phyloP scores from a whole-genome alignment of 1,284 basidiomycete genomes.

The Vanrija sp. region DNA sequence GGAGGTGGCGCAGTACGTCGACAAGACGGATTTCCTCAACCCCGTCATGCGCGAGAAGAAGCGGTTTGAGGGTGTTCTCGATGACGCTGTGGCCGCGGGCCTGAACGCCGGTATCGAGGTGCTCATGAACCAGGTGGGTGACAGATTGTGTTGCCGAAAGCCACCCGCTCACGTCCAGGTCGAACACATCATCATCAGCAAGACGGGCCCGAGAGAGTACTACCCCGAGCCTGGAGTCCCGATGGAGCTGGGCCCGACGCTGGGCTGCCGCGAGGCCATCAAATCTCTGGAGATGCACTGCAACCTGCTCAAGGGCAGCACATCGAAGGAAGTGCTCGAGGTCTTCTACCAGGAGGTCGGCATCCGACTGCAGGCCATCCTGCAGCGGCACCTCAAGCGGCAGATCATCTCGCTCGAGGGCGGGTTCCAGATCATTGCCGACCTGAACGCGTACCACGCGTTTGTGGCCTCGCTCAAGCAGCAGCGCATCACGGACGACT shows the following conservation, averaged over 20 bases:
- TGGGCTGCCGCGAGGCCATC: conserved; percentile 80
- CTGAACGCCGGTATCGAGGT: conserved; percentile 93
- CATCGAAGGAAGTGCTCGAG: conserved; percentile 91
- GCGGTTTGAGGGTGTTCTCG: conserved; percentile 82
- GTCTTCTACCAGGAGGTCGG: conserved; percentile 98
- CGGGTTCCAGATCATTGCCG: conserved; percentile 88
- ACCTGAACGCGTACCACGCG: conserved; percentile 85
- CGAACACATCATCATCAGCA: conserved; percentile 81
- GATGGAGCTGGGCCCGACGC: conserved; percentile 75
- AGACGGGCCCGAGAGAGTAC: conserved; percentile 82
- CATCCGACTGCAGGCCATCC: conserved; percentile 79
- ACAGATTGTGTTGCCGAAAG: not conserved
- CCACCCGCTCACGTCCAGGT: conserved; percentile 57
- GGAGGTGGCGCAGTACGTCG: conserved; percentile 82
- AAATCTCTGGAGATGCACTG: conserved; percentile 84
- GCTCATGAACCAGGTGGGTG: conserved; percentile 81
- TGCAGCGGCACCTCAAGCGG: conserved; percentile 94
- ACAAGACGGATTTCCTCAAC: conserved; percentile 89
- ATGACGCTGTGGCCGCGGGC: conserved; percentile 88
- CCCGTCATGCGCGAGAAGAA: conserved; percentile 93
- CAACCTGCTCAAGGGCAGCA: conserved; percentile 82
- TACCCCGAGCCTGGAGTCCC: conserved; percentile 74
- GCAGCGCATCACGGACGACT: conserved; percentile 69
- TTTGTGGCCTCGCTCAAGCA: conserved; percentile 78
- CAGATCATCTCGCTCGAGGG: conserved; percentile 92